Evolutionary conservation across 495 filamentous ascomycete species (phyloP).

Genomic region (Podospora sp.): DNA sequence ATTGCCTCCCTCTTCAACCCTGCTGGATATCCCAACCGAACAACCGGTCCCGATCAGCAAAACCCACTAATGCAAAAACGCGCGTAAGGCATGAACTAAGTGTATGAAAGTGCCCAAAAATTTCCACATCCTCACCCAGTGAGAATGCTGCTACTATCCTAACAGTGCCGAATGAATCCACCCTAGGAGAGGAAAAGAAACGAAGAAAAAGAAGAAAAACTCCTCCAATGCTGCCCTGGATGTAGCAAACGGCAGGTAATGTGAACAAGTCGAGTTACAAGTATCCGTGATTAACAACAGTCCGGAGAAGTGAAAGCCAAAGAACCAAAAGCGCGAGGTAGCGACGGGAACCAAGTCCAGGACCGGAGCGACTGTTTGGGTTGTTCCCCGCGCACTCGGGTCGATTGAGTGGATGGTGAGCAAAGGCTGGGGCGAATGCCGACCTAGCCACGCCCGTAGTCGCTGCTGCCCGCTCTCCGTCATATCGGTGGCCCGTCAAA

Average conservation of each 20-base stretch:
- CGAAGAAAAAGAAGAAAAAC: neutral
- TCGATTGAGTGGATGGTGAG: neutral
- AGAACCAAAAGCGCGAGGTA: neutral
- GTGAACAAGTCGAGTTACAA: neutral
- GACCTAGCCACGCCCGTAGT: too few relatives aligned
- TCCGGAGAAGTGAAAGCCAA: neutral
- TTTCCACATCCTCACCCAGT: neutral
- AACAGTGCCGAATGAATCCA: neutral
- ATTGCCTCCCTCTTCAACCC: neutral
- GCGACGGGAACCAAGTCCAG: neutral
- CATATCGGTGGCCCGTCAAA: too few relatives aligned
- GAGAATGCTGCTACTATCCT: neutral
- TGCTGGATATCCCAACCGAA: neutral
- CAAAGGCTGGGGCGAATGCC: neutral
- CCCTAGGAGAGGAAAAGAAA: neutral
- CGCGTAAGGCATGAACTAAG: too few relatives aligned
- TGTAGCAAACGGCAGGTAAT: neutral
- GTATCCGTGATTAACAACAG: neutral
- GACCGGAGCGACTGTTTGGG: neutral
- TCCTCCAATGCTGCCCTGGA: neutral
- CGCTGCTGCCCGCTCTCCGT: too few relatives aligned
- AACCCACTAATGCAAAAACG: neutral
- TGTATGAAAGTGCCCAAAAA: neutral
- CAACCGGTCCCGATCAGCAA: neutral
- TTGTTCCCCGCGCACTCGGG: neutral